Evolutionary conservation across 306 rosid species (phyloP), one percentile per base, ranked within the genome.

Genomic region (Malus fusca): DNA sequence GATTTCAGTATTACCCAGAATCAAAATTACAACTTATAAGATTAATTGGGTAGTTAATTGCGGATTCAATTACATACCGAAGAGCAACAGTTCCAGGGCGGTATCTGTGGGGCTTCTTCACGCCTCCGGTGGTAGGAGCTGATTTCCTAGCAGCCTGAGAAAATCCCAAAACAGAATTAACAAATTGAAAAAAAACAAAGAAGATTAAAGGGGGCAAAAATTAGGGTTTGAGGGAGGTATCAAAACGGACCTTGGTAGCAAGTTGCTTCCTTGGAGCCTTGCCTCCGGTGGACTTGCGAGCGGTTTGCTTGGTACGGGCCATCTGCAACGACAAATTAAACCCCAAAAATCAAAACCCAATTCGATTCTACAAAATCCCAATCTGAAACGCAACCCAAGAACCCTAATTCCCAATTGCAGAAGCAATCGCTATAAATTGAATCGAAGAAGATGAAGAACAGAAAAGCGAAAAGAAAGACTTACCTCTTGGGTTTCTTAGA

Each of bases 101-200:
- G 64, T 82, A 85, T 74, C 89, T 77, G 71, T 85, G 89, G 17
- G 89, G 89, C 73, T 75, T 87, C 86, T 87, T 87, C 73, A 87
- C 84, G 51, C 90, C 88, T 18, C 90, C 90, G 13, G 86, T 84
- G 44, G 84, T 82, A 3, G 88, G 90, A 15, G 84, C 84, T 0
- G 90, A 82, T 66, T 84, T 87, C 4, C 90, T 78, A 3, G 90
- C 90, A 35, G 90, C 90, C 91, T 89, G 40, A 1, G 25, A 30
- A 17, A 63, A 37, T 42, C 25, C 44, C 52, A 14, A 7, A 12
- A 43, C 46, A 74, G 13, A 11, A 62, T 19, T 28, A 0, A 14
- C 18, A 62, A 62, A 26, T 12, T 4, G 4, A 1, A 4, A 52
- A 0, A 1, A 51, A 19, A 21, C 15, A 28, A 31, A 28, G 12